Conservation (phyloP, 2,329 filamentous ascomycete genomes). For the Fusarium guadeloupense region DNA sequence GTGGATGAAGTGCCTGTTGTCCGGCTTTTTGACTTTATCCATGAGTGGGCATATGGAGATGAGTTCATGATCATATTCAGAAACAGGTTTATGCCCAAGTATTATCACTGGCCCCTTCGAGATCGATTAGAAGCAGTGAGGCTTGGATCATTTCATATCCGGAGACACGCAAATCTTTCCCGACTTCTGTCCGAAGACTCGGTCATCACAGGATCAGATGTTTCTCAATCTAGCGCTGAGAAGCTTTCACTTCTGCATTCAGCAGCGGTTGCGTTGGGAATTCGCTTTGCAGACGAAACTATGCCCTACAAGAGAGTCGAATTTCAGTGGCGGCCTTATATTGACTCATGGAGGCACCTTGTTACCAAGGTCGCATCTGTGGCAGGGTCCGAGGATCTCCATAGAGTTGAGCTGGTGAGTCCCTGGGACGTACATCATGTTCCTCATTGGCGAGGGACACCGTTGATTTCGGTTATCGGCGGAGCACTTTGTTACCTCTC, state of each 20-base stretch:
- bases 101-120: not conserved
- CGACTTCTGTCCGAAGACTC: no score
- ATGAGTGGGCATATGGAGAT: not conserved
- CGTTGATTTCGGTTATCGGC: slow-evolving; percentile 38
- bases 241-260: slow-evolving; percentile 41
- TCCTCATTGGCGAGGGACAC: slow-evolving; percentile 38
- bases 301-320: not conserved
- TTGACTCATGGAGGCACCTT: slow-evolving; percentile 7
- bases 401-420: slow-evolving; percentile 23
- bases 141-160: slow-evolving; percentile 32
- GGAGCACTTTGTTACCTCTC: slow-evolving; percentile 41
- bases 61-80: slow-evolving; percentile 15
- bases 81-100: slow-evolving; percentile 30
- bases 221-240: slow-evolving; percentile 11
- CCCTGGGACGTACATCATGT: slow-evolving; percentile 39
- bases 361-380: not conserved
- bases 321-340: not conserved
- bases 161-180: no score
- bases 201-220: no score
- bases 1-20: no score
- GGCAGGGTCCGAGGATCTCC: slow-evolving; percentile 6
- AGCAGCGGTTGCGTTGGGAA: slow-evolving; percentile 29
- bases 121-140: slow-evolving; percentile 40
- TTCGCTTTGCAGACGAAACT: slow-evolving; percentile 26
- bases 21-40: no score